These are phyloP conservation scores for Umbelopsis sp. DNA, from an alignment of 371 early-diverging fungal genomes.

Conservation along the genomic window DNA sequence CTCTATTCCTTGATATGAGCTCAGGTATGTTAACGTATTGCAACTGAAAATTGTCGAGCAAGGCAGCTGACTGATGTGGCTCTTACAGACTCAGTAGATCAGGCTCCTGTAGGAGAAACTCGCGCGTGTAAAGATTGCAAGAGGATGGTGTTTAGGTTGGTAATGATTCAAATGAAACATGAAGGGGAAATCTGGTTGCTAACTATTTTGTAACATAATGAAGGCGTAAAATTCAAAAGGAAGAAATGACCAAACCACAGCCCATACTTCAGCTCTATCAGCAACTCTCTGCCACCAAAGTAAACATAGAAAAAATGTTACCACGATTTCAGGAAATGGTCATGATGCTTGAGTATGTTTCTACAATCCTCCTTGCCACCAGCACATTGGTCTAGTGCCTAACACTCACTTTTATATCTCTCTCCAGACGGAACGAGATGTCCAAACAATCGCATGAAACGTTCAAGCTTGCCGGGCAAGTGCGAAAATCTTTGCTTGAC, in stretches of 20 bases:
- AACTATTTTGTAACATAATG: not conserved
- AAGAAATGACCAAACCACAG: constrained; percentile 46
- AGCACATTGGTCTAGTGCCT: not conserved
- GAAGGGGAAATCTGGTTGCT: not conserved
- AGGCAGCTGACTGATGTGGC: not conserved
- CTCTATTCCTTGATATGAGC: constrained; percentile 58
- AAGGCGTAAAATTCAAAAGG: constrained; percentile 49
- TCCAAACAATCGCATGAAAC: constrained; percentile 55
- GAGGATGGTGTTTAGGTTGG: constrained; percentile 54
- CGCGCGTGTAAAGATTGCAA: constrained; percentile 66
- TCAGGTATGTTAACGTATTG: constrained; percentile 39
- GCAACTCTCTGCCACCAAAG: constrained; percentile 40
- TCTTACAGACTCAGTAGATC: constrained; percentile 42
- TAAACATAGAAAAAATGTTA: constrained; percentile 57
- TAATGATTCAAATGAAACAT: constrained; percentile 10
- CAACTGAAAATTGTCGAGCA: not conserved
- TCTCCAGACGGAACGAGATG: constrained; percentile 46
- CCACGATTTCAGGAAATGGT: constrained; percentile 66
- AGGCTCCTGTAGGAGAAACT: constrained; percentile 62
- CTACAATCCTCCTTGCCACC: not conserved
- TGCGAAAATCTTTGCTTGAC: constrained; percentile 67
- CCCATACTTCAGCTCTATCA: constrained; percentile 54
- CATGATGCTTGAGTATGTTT: constrained; percentile 54
- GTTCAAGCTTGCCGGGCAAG: constrained; percentile 57
- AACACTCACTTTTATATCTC: not conserved